A percentile compares a stretch with the other conserved stretches of the same genome.
phyloP scores from a whole-genome alignment of 1,139 yeast species.

The Yamadazyma blattariae region DNA sequence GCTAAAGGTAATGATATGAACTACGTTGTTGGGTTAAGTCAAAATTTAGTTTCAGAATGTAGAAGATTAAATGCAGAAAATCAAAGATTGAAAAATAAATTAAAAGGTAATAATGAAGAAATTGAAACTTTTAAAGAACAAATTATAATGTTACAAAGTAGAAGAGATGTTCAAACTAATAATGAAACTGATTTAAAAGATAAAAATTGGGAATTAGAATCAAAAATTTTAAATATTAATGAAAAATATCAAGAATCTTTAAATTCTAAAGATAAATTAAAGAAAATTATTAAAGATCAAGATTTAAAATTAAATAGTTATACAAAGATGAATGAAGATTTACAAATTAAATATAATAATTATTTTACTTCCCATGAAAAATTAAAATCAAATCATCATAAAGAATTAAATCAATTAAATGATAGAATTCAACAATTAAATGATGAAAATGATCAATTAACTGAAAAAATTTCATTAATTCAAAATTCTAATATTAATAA shows the following conservation, averaged over 20 bases:
- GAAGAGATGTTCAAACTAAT: constrained; percentile 28
- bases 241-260: constrained; percentile 38
- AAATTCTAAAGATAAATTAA: constrained; percentile 29
- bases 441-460: constrained; percentile 61
- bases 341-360: constrained; percentile 35
- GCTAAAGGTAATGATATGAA: constrained; percentile 63
- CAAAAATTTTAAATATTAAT: constrained; percentile 49
- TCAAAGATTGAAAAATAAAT: constrained; percentile 43
- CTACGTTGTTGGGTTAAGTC: constrained; percentile 82
- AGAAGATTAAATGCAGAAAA: constrained; percentile 74
- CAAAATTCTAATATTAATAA: constrained; percentile 3
- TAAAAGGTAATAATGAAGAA: constrained; percentile 44
- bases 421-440: constrained; percentile 53
- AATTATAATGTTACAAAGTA: constrained; percentile 27
- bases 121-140: constrained; percentile 36
- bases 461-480: constrained; percentile 28
- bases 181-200: constrained; percentile 57
- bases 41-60: constrained; percentile 74
- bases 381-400: constrained; percentile 29
- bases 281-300: constrained; percentile 30
- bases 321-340: constrained; percentile 50
- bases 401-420: constrained; percentile 47
- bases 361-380: constrained; percentile 35
- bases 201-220: constrained; percentile 76
- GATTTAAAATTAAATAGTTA: constrained; percentile 24